Conservation (phyloP, 2,329 filamentous ascomycete species). For the Fonsecaea erecta region DNA sequence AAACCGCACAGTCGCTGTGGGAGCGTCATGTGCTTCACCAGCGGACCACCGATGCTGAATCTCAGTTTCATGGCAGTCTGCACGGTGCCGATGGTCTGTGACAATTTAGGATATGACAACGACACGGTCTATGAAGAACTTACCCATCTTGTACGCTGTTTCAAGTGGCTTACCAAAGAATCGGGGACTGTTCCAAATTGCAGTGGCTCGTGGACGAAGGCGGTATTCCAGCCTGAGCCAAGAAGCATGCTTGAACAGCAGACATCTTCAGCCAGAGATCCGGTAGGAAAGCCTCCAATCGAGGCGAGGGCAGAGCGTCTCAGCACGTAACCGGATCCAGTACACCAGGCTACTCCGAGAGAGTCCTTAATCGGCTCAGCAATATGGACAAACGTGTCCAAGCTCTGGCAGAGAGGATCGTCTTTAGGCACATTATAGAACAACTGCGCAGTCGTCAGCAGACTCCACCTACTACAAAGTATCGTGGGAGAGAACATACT, state of each 20-base stretch:
- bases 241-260: constrained; percentile 37
- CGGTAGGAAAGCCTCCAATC: constrained; percentile 40
- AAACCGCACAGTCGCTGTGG: constrained; percentile 61
- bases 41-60: constrained; percentile 57
- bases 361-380: constrained; percentile 40
- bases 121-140: constrained; percentile 11
- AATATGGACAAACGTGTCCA: constrained; percentile 36
- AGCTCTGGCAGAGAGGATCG: constrained; percentile 37
- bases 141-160: constrained; percentile 46
- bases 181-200: constrained; percentile 42
- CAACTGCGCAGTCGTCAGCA: constrained; percentile 31
- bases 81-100: constrained; percentile 47
- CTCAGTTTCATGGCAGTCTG: constrained; percentile 61
- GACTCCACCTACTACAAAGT: not conserved
- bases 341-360: constrained; percentile 39
- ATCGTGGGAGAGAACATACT: constrained; percentile 15
- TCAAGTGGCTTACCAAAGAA: constrained; percentile 45
- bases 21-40: constrained; percentile 56
- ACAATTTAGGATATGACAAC: constrained; percentile 15
- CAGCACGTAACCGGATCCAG: constrained; percentile 39
- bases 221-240: constrained; percentile 39
- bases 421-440: constrained; percentile 39
- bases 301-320: constrained; percentile 37
- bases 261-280: constrained; percentile 40
- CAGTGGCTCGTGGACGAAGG: constrained; percentile 37